Evolutionary conservation across 768 basidiomycete genomes (phyloP).

Genomic region (Cyclocybe cylindracea): DNA sequence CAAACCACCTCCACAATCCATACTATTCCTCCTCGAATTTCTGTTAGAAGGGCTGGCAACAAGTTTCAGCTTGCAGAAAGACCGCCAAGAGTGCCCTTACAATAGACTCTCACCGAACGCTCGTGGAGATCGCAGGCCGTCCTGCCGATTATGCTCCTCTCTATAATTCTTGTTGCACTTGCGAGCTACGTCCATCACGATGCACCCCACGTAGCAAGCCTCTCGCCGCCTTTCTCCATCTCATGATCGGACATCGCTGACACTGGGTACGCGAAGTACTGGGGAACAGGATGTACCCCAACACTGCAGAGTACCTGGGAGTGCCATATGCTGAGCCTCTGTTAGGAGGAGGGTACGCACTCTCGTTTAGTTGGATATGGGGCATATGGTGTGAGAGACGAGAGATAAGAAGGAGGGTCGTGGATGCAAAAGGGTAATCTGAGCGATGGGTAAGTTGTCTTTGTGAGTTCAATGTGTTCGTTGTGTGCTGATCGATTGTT

Average conservation of each 20-base stretch:
- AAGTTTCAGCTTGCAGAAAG: too few relatives aligned
- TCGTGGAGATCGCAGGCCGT: too few relatives aligned
- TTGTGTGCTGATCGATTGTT: not conserved
- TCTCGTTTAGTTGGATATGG: conserved; percentile 52
- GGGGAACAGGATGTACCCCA: conserved; percentile 51
- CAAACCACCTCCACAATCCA: too few relatives aligned
- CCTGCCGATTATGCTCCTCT: too few relatives aligned
- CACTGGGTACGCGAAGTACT: conserved; percentile 60
- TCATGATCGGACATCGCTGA: conserved; percentile 37
- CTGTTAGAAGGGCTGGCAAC: too few relatives aligned
- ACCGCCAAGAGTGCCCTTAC: too few relatives aligned
- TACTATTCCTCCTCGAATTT: too few relatives aligned
- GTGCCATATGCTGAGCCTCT: conserved; percentile 66
- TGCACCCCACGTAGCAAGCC: too few relatives aligned
- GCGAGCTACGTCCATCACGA: too few relatives aligned
- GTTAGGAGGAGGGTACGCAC: conserved; percentile 51
- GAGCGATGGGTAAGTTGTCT: conserved; percentile 47
- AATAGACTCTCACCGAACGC: too few relatives aligned
- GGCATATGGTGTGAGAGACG: conserved; percentile 35
- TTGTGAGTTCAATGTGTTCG: not conserved
- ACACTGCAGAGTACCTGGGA: conserved; percentile 58
- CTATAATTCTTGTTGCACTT: too few relatives aligned
- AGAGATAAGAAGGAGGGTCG: conserved; percentile 37
- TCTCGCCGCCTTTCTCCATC: too few relatives aligned
- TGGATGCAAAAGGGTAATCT: conserved; percentile 57